A percentile compares a stretch with the other conserved stretches of the same genome.
phyloP scores from a whole-genome alignment of 768 basidiomycete species.

The Lactarius pseudohatsudake region DNA sequence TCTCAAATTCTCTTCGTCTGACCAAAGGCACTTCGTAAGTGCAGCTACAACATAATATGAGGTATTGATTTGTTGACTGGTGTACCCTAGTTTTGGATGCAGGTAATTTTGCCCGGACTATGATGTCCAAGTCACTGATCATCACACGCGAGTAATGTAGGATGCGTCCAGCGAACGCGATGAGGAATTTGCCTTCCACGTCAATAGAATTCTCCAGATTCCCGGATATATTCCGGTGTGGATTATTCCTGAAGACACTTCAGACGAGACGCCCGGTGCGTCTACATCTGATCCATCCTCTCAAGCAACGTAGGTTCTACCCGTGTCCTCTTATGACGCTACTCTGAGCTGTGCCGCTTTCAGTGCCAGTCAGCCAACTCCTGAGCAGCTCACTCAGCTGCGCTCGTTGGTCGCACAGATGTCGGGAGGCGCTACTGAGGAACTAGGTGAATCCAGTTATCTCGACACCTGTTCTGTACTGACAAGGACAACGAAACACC shows the following conservation, averaged over 20 bases:
- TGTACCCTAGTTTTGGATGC: conserved; percentile 74
- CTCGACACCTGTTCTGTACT: conserved; percentile 21
- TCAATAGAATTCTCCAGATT: conserved; percentile 70
- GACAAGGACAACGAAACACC: conserved; percentile 20
- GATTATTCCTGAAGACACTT: conserved; percentile 40
- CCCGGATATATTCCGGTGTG: conserved; percentile 62
- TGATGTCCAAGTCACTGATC: conserved; percentile 1
- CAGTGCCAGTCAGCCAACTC: conserved; percentile 38
- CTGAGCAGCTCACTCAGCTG: conserved; percentile 68
- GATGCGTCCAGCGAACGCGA: conserved; percentile 68
- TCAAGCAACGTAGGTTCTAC: conserved; percentile 18
- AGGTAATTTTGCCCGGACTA: conserved; percentile 46
- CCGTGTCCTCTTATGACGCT: background rate
- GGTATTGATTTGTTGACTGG: background rate
- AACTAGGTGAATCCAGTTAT: conserved; percentile 37
- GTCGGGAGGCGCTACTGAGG: conserved; percentile 38
- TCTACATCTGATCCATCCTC: conserved; percentile 44
- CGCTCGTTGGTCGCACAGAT: conserved; percentile 48
- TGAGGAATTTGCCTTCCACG: conserved; percentile 67
- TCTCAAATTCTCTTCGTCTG: conserved; percentile 88
- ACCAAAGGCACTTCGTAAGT: conserved; percentile 86
- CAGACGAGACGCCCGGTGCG: conserved; percentile 40
- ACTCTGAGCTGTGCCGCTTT: conserved; percentile 10
- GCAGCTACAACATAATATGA: background rate
- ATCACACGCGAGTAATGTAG: conserved; percentile 38